Base-by-base conservation (phyloP, 169 alveolate species). In the Eimeria tenella region DNA sequence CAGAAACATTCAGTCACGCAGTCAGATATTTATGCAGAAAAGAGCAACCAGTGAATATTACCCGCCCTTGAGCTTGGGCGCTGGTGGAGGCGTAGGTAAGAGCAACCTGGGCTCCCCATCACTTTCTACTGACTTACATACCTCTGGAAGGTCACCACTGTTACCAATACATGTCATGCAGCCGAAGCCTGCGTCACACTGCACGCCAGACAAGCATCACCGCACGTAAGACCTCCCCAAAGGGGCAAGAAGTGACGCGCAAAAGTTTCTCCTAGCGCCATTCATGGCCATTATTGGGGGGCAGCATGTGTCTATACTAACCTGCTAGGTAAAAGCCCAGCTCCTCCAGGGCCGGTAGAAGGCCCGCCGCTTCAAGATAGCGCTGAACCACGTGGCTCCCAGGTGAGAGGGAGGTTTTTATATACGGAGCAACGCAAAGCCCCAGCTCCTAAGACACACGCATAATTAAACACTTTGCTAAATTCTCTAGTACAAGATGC, bases 121-220 rank as follows among this genome's bases (percentile, higher is more conserved):
- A 31, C 42, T 31, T 63, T 42, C 15, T n/a, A 2, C 23, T 50
- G 31, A 49, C 19, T 4, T 13, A 58, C 90, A 68, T 42, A 82
- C 90, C 90, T 82, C 86, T 58, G 91, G 86, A 4, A 84, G 63
- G 75, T 98, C 98, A 25, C 99, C 99, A 86, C 98, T 96, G 97
- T 99, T 99, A 25, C 99, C 99, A 83, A 99, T 99, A 96, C 99
- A 99, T 10, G 99, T 98, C 99, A 98, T 98, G 97, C 99, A 99
- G 0, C 99, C 99, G 97, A 97, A 99, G n/a, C 99, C 99, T 42
- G 99, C 98, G 42, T 95, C 86, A 75, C 5, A 74, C 19, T 15
- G 5, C 68, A 71, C 10, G 53, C 19, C 31, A 42, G 31, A 73
- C 11, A 31, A 15, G 58, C 25, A 73, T 6, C 15, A 42, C 7